Percentiles rank a stretch among this genome's conserved stretches.
Conservation (phyloP, 2,329 filamentous ascomycete species). For the Beauveria asiatica region DNA sequence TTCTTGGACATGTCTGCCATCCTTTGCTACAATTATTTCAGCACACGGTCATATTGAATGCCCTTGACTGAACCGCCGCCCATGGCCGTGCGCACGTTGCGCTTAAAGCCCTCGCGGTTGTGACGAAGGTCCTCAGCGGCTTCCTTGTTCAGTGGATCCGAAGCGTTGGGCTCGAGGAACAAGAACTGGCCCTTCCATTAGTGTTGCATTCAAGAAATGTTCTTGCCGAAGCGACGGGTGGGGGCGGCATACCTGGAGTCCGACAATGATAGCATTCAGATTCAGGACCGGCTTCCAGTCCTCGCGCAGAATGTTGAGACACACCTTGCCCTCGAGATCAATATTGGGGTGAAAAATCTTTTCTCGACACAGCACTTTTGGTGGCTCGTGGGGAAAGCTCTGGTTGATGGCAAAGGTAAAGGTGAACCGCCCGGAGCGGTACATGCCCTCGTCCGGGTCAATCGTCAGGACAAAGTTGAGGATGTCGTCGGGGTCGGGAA, state of each 20-base stretch:
- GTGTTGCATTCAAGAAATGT: neutral
- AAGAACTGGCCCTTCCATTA: slow-evolving; percentile 57
- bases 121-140: slow-evolving; percentile 84
- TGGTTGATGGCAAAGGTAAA: slow-evolving; percentile 91
- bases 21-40: slow-evolving; percentile 42
- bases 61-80: slow-evolving; percentile 67
- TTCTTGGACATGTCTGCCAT: too few relatives aligned
- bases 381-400: slow-evolving; percentile 94
- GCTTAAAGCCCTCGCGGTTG: slow-evolving; percentile 82
- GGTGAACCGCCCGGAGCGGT: slow-evolving; percentile 78
- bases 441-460: slow-evolving; percentile 78
- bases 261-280: slow-evolving; percentile 91
- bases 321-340: slow-evolving; percentile 94
- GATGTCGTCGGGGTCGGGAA: slow-evolving; percentile 76
- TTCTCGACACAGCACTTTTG: slow-evolving; percentile 92
- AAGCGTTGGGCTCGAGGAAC: slow-evolving; percentile 95
- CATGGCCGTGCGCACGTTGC: slow-evolving; percentile 83
- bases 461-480: slow-evolving; percentile 77
- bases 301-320: slow-evolving; percentile 91
- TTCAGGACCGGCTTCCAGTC: slow-evolving; percentile 99
- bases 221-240: neutral
- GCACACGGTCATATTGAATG: slow-evolving; percentile 67
- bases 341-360: slow-evolving; percentile 99
- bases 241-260: slow-evolving; percentile 60
- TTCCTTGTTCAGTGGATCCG: slow-evolving; percentile 97